Percentiles rank a stretch among this genome's conserved stretches.
Conservation (phyloP, 2,329 filamentous ascomycete genomes). For the Fusarium newnesense region DNA sequence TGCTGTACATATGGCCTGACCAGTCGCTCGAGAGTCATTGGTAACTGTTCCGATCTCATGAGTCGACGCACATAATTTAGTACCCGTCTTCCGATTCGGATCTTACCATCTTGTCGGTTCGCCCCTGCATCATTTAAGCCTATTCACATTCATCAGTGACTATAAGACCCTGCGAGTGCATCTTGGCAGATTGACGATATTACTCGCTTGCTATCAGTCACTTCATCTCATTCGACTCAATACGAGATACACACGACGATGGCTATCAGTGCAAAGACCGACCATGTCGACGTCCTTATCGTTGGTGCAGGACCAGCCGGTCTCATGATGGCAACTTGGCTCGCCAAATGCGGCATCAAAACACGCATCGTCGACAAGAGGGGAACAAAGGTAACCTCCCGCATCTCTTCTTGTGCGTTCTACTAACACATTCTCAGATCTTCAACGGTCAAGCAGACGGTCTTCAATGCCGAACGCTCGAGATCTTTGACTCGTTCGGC, state of each 20-base stretch:
- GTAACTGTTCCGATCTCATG: neutral
- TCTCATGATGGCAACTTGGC: slow-evolving; percentile 10
- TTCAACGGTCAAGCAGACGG: slow-evolving; percentile 25
- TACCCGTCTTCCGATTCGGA: neutral
- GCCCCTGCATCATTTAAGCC: neutral
- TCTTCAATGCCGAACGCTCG: slow-evolving; percentile 52
- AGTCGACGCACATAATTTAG: no score
- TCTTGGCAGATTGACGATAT: neutral
- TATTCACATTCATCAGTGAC: no score
- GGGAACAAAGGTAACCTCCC: neutral
- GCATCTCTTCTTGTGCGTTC: fast-evolving
- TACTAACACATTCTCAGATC: neutral
- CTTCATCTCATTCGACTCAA: fast-evolving
- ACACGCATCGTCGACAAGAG: slow-evolving; percentile 28
- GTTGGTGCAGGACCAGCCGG: slow-evolving; percentile 3
- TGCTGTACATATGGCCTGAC: neutral
- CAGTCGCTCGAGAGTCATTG: neutral
- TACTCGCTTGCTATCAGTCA: neutral
- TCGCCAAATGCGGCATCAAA: slow-evolving; percentile 21
- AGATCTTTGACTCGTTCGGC: slow-evolving; percentile 79
- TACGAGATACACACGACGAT: neutral
- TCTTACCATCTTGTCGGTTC: neutral
- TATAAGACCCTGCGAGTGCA: neutral
- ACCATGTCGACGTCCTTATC: slow-evolving; percentile 4
- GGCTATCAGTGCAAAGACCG: neutral